These are phyloP conservation scores for Periconia digitata DNA, from an alignment of 2,329 filamentous ascomycete species.

Conservation along the genomic window DNA sequence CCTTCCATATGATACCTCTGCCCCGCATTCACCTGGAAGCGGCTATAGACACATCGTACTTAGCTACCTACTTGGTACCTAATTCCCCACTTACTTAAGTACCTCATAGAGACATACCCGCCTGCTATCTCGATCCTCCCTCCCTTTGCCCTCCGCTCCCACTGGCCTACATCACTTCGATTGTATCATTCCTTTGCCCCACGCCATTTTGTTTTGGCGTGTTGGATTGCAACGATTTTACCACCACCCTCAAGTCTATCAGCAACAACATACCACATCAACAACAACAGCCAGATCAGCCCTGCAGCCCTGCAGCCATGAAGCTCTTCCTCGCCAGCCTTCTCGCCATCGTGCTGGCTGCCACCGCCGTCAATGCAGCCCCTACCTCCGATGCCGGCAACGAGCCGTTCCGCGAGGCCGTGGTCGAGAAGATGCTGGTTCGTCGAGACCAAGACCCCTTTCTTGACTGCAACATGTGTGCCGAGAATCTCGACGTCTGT, in stretches of 20 bases:
- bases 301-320: slow-evolving; percentile 1
- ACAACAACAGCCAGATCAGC: neutral
- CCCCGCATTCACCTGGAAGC: neutral
- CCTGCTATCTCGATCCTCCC: neutral
- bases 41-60: too few species aligned
- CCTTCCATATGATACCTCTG: neutral
- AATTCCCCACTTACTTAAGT: neutral
- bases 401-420: neutral
- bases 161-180: neutral
- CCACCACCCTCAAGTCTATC: too few species aligned
- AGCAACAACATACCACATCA: too few species aligned
- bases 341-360: slow-evolving; percentile 3
- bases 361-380: neutral
- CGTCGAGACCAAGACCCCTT: neutral
- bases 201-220: neutral
- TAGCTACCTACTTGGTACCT: neutral
- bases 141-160: neutral
- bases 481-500: slow-evolving; percentile 5
- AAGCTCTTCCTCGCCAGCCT: slow-evolving; percentile 1
- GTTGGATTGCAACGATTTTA: too few species aligned
- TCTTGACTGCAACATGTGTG: slow-evolving; percentile 5
- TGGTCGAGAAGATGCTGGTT: neutral
- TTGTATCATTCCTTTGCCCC: neutral
- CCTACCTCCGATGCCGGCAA: neutral
- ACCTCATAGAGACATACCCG: neutral